Evolutionary conservation across 306 rosid genomes (phyloP).

Genomic region (Lathyrus oleraceus): DNA sequence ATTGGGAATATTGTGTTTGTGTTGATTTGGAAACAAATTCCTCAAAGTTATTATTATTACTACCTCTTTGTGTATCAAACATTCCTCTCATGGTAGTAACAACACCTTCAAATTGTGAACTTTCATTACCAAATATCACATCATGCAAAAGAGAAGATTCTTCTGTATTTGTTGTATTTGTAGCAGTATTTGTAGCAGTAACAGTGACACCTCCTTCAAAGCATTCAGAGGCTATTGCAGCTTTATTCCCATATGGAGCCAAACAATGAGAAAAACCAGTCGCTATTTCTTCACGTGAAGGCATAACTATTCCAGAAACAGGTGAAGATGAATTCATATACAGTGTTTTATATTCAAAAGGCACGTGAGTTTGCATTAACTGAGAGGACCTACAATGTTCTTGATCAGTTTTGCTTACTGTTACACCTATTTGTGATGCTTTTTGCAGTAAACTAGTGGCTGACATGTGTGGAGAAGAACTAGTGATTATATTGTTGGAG

Average conservation of each 20-base stretch:
- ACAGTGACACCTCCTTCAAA: too few species aligned
- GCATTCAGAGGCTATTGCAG: slow-evolving; percentile 10
- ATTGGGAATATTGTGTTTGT: neutral
- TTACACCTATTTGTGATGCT: slow-evolving; percentile 67
- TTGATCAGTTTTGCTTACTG: slow-evolving; percentile 37
- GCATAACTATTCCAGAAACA: neutral
- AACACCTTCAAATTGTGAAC: slow-evolving; percentile 29
- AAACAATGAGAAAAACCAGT: slow-evolving; percentile 34
- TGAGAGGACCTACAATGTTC: slow-evolving; percentile 39
- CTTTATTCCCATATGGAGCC: slow-evolving; percentile 48
- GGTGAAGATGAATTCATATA: too few species aligned
- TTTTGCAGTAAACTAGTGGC: slow-evolving; percentile 69
- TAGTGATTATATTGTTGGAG: neutral
- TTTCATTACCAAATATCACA: slow-evolving; percentile 49
- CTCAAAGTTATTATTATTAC: slow-evolving; percentile 15
- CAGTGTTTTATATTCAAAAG: neutral
- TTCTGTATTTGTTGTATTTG: neutral
- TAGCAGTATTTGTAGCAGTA: too few species aligned
- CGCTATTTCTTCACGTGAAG: slow-evolving; percentile 50
- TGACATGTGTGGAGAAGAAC: slow-evolving; percentile 44
- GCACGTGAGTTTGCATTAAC: slow-evolving; percentile 38
- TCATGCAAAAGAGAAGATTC: slow-evolving; percentile 41
- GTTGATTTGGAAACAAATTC: slow-evolving; percentile 33
- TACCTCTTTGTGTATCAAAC: slow-evolving; percentile 15
- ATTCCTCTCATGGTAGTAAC: slow-evolving; percentile 30